Evolutionary conservation across 495 filamentous ascomycete genomes (phyloP), one percentile per base, ranked within the genome.

Genomic region (Aspergillus saccharolyticus): DNA sequence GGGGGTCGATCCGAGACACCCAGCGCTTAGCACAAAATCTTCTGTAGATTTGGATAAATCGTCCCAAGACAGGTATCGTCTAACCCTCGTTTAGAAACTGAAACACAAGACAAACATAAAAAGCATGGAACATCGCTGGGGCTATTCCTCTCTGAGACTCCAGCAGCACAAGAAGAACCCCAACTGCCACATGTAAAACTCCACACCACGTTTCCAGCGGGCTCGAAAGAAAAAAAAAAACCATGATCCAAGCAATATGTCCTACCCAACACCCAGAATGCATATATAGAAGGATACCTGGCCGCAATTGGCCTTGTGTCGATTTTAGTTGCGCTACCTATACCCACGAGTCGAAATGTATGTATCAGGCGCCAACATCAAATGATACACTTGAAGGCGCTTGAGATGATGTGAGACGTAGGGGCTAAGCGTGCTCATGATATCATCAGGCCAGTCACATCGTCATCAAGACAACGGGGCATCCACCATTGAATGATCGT

Each of bases 401-500:
- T 44, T 55, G 46, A 58, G 57, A 51, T 48, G 4, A 30, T n/a
- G 51, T 56, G 48, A 58, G 44, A 30, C 12, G 61, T 54, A 9
- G 59, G 67, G 58, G 59, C 52, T 59, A 54, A 51, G 54, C 54
- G 66, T 66, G 64, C 69, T 55, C 62, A 54, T 66, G 57, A 63
- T 61, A 53, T 56, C 5, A 15, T 2, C 20, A 4, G 53, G 54
- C 16, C n/a, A 42, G 39, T 48, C 48, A 47, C 53, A 54, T 20
- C 44, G 42, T 16, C n/a, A 45, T 68, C 51, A 75, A 30, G 65
- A 67, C 22, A 44, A 47, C 42, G 72, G 66, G 17, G 70, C 73
- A 62, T 78, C 76, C 46, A 63, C 54, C 76, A 78, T 78, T 22
- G 61, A 52, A 16, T 76, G 67, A 44, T 78, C 75, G 24, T 63